phyloP scores from a whole-genome alignment of 2,329 filamentous ascomycete species.

The Chaetothyriales sp. region DNA sequence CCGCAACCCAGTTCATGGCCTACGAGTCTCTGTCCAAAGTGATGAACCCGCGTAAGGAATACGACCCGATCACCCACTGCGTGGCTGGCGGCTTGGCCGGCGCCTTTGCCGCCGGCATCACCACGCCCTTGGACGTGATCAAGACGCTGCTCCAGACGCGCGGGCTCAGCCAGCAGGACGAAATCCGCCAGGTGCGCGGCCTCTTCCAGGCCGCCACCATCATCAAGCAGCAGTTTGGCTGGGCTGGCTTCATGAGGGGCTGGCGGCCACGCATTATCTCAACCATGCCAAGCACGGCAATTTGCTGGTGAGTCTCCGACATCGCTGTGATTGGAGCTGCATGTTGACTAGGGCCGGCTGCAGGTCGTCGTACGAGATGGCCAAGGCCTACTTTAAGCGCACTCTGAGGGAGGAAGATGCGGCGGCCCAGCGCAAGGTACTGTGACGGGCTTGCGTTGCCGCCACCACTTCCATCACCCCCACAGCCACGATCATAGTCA shows the following conservation, averaged over 20 bases:
- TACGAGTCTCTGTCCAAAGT: slow-evolving; percentile 93
- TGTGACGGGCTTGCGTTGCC: slow-evolving; percentile 4
- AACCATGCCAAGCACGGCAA: slow-evolving; percentile 98
- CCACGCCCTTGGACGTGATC: slow-evolving; percentile 93
- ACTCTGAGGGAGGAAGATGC: slow-evolving; percentile 19
- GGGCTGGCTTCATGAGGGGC: slow-evolving; percentile 82
- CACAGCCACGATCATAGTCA: not conserved
- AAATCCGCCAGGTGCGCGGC: slow-evolving; percentile 73
- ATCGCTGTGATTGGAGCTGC: not conserved
- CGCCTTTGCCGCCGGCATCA: slow-evolving; percentile 83
- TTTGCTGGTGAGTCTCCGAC: slow-evolving; percentile 65
- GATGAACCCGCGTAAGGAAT: slow-evolving; percentile 67
- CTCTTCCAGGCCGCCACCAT: slow-evolving; percentile 66
- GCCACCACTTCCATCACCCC: not conserved
- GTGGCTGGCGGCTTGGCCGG: slow-evolving; percentile 83
- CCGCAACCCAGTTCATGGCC: slow-evolving; percentile 88
- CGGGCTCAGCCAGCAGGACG: slow-evolving; percentile 65
- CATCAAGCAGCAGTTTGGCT: slow-evolving; percentile 70
- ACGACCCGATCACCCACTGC: slow-evolving; percentile 90
- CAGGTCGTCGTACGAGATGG: slow-evolving; percentile 54
- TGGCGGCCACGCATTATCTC: slow-evolving; percentile 83
- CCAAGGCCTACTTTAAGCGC: slow-evolving; percentile 52
- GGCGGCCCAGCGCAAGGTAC: slow-evolving; percentile 5
- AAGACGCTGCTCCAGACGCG: slow-evolving; percentile 95
- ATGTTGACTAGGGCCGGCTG: not conserved